Evolutionary conservation across 805 yeast genomes (phyloP).

Genomic region (Cyberlindnera saturnus): DNA sequence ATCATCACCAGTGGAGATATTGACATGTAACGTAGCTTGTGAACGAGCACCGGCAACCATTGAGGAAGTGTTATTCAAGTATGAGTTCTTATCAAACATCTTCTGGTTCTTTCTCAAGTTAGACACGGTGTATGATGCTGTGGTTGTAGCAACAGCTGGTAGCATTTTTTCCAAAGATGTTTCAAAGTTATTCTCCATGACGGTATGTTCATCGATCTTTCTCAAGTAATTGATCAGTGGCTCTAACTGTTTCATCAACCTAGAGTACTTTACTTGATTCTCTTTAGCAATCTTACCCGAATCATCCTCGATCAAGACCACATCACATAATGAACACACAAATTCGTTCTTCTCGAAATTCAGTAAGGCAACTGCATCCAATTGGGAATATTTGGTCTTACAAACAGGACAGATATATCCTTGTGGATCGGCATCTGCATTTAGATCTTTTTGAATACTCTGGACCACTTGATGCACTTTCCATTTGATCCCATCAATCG

Average conservation of each 20-base stretch:
- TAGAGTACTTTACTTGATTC: conserved; percentile 76
- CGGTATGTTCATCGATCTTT: conserved; percentile 70
- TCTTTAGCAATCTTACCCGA: conserved; percentile 73
- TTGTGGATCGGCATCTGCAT: conserved; percentile 83
- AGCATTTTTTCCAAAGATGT: conserved; percentile 73
- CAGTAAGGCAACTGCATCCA: conserved; percentile 80
- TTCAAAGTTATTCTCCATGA: conserved; percentile 89
- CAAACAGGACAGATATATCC: conserved; percentile 91
- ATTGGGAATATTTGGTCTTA: conserved; percentile 68
- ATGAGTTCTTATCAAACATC: conserved; percentile 35
- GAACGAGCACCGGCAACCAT: conserved; percentile 52
- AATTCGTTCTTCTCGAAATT: conserved; percentile 79
- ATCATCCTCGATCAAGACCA: conserved; percentile 78
- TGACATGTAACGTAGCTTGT: conserved; percentile 85
- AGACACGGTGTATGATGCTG: conserved; percentile 64
- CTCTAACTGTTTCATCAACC: conserved; percentile 82
- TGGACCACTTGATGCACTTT: conserved; percentile 84
- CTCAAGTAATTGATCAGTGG: conserved; percentile 81
- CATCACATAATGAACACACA: conserved; percentile 79
- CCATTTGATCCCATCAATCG: conserved; percentile 95
- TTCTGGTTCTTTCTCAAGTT: conserved; percentile 35
- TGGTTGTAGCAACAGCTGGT: conserved; percentile 71
- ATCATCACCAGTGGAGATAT: conserved; percentile 75
- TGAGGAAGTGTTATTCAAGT: conserved; percentile 34
- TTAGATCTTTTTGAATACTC: conserved; percentile 71